Evolutionary conservation across 164 flowering plant species (phyloP).

Genomic region (Akebia trifoliata): DNA sequence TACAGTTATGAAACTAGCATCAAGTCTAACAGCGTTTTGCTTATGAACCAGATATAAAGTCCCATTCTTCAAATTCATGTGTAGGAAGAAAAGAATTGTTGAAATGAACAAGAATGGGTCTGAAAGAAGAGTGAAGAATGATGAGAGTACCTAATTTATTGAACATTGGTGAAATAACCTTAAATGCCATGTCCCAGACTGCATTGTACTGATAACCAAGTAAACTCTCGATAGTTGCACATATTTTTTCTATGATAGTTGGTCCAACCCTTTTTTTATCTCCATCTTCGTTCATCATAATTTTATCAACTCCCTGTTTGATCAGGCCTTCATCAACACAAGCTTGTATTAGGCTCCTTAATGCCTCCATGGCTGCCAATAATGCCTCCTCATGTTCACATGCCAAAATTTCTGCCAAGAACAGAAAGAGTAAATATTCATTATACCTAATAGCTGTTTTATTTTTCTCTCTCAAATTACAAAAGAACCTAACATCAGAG

Average conservation of each 20-base stretch:
- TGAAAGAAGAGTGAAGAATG: background rate
- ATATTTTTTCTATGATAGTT: slow-evolving; percentile 73
- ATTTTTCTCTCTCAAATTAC: background rate
- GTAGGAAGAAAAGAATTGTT: background rate
- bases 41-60: background rate
- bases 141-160: slow-evolving; percentile 69
- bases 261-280: slow-evolving; percentile 49
- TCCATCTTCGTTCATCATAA: slow-evolving; percentile 19
- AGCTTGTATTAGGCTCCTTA: slow-evolving; percentile 52
- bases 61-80: background rate
- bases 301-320: slow-evolving; percentile 65
- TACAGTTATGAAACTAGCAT: too few relatives aligned
- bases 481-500: background rate
- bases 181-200: slow-evolving; percentile 82
- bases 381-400: slow-evolving; percentile 80
- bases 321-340: slow-evolving; percentile 80
- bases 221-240: slow-evolving; percentile 71
- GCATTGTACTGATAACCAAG: slow-evolving; percentile 68
- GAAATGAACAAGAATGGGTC: background rate
- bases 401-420: slow-evolving; percentile 64
- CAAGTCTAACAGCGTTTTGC: background rate
- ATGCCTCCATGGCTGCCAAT: slow-evolving; percentile 59
- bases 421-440: background rate
- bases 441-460: background rate
- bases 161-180: slow-evolving; percentile 71